Evolutionary conservation across 495 filamentous ascomycete genomes (phyloP).

Genomic region (Aspergillus heteromorphus): DNA sequence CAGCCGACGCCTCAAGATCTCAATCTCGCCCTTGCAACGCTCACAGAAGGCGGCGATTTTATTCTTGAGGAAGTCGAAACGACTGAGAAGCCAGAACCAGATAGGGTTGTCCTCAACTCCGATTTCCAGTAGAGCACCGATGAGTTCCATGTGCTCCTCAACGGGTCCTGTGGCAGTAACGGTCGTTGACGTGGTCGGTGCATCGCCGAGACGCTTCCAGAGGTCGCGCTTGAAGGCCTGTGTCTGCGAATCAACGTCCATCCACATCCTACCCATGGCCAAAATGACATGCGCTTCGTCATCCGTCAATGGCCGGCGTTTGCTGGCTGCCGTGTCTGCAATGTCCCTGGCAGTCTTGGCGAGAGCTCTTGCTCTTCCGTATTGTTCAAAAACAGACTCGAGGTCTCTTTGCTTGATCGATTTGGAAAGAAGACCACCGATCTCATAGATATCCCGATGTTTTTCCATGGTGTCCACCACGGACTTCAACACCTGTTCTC

Average conservation of each 20-base stretch:
- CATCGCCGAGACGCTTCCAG: slow-evolving; percentile 71
- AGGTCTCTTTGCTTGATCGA: slow-evolving; percentile 87
- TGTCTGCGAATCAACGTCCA: slow-evolving; percentile 79
- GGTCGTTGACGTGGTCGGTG: slow-evolving; percentile 40
- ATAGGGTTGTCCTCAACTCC: slow-evolving; percentile 95
- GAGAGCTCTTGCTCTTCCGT: slow-evolving; percentile 67
- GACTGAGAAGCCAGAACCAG: slow-evolving; percentile 86
- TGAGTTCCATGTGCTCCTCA: slow-evolving; percentile 86
- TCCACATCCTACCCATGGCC: slow-evolving; percentile 90
- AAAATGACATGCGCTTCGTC: slow-evolving; percentile 77
- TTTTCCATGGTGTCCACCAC: slow-evolving; percentile 68
- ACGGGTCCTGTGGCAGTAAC: slow-evolving; percentile 41
- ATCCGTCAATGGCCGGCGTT: slow-evolving; percentile 53
- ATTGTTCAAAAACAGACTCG: slow-evolving; percentile 80
- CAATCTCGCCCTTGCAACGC: slow-evolving; percentile 81
- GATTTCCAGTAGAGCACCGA: slow-evolving; percentile 78
- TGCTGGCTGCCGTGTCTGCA: slow-evolving; percentile 46
- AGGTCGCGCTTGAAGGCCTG: slow-evolving; percentile 80
- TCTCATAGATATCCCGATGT: slow-evolving; percentile 74
- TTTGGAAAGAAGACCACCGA: slow-evolving; percentile 69
- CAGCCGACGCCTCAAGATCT: slow-evolving; percentile 77
- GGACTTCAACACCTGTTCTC: slow-evolving; percentile 76
- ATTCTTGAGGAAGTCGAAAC: slow-evolving; percentile 80
- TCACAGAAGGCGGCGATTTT: slow-evolving; percentile 76
- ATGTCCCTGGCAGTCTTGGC: slow-evolving; percentile 66